Conservation (phyloP, 441 rosid genomes). For the Oxalis stricta region DNA sequence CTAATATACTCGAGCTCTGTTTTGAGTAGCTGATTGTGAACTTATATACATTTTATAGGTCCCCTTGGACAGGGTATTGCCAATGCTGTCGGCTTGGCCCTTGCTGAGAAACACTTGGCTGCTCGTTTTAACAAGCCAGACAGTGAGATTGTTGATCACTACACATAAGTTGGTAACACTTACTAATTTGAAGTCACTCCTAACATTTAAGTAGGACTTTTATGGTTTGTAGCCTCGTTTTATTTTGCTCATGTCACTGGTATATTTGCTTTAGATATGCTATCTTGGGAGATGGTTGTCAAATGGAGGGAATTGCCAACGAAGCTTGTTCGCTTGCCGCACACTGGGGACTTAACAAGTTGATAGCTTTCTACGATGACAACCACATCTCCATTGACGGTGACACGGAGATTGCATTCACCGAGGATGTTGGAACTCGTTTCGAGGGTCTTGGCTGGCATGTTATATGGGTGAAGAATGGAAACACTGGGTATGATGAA, state of each 20-base stretch:
- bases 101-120: conserved; percentile 92
- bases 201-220: conserved; percentile 3
- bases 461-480: conserved; percentile 93
- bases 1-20: background rate
- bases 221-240: background rate
- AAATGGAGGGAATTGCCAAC: conserved; percentile 83
- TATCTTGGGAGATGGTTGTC: conserved; percentile 87
- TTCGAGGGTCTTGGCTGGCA: conserved; percentile 96
- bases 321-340: conserved; percentile 83
- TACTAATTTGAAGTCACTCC: background rate
- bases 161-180: conserved; percentile 40
- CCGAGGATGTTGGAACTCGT: conserved; percentile 64
- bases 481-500: conserved; percentile 84
- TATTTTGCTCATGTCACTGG: background rate
- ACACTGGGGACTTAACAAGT: conserved; percentile 91
- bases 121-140: conserved; percentile 94
- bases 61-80: conserved; percentile 99
- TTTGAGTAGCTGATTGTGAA: background rate
- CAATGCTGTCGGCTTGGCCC: conserved; percentile 98
- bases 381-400: conserved; percentile 95
- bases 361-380: conserved; percentile 87
- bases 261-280: conserved; percentile 24
- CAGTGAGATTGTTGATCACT: conserved; percentile 79
- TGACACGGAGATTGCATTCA: conserved; percentile 80
- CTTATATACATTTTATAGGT: conserved; percentile 26